Base-by-base conservation (phyloP, 805 yeast species). In the Monosporozyma yasuniensis region DNA sequence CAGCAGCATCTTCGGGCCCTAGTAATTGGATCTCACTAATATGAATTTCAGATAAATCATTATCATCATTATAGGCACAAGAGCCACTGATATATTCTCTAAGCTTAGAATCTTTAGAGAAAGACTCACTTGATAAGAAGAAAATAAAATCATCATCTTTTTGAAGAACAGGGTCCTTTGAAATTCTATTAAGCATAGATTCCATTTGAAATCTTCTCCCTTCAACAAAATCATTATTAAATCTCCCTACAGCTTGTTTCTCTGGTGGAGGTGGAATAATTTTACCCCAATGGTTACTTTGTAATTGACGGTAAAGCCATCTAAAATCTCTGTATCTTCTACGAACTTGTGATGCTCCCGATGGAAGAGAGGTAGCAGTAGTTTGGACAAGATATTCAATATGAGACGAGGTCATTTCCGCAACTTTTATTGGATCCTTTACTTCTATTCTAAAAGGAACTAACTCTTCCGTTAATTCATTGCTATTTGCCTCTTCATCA, bases 191-290 rank as follows among this genome's bases (percentile, higher is more conserved):
- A 52, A 93, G 74, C 99, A 93, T 93, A 57, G 75, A 80, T 62
- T 91, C 96, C 61, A 93, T 73, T 4, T 91, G 87, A 22, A 83
- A 72, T 50, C 97, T 74, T 66, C 98, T 78, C 55, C 80, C 80
- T 65, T 93, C 97, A 47, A 93, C 81, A 58, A 93, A 90, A 58
- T 83, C 89, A 56, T 87, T 87, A 58, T 88, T 88, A 67, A 93
- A 89, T 54, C 96, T 76, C 4, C 98, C 97, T 49, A 90, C 83
- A 7, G 85, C 84, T 54, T 95, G 96, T 65, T 93, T 95, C 52
- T 87, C 95, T 0, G 97, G 90, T 3, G 98, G 97, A 1, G 98
- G 96, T 0, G 99, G 98, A 22, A 93, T 81, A 35, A 93, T 82
- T 51, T 76, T 74, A 0, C 99, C 99, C 34, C 96, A 95, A 61